Base-by-base conservation (phyloP, 805 yeast species). In the Saccharomyces eubayanus region DNA sequence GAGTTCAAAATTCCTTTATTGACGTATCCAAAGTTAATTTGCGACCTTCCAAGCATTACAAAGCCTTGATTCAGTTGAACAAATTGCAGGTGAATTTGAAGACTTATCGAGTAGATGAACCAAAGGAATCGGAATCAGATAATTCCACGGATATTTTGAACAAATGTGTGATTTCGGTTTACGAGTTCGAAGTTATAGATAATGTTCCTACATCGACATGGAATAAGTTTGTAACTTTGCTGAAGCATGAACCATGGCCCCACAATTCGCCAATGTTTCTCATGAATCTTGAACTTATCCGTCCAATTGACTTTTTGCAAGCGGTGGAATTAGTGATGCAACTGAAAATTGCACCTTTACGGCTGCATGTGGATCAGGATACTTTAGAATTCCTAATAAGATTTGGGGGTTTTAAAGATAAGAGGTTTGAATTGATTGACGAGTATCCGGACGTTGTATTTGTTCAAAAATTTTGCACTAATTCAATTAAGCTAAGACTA, bases 351-450 rank as follows among this genome's bases (percentile, higher is more conserved):
- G 72, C 87, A 20, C 99, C 99, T 0, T 63, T 94, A 47, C 74
- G 96, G 51, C 68, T 94, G 14, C 89, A 89, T 65, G 82, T 94
- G 47, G 98, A 94, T 68, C 99, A 94, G 67, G 98, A 92, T 63
- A 88, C 97, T 0, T 73, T 90, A 20, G 97, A 90, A 53, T 91
- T 92, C 59, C 60, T 90, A 31, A 80, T 82, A 0, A 74, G 97
- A 40, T 94, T 89, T 70, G 81, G 86, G 31, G 90, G 84, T 55
- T 94, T 94, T 66, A 84, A 81, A 62, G 96, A 88, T 62, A 60
- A 72, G 1, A 70, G 94, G 54, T 87, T 87, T 64, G 77, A 78
- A 3, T 71, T 87, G 14, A 76, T 82, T n/a, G 76, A 77, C 27
- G 77, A 73, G 11, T 77, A 73, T 54, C 89, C 85, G 47, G 94